phyloP scores from a whole-genome alignment of 495 filamentous ascomycete genomes.

The Aspergillus indologenus region DNA sequence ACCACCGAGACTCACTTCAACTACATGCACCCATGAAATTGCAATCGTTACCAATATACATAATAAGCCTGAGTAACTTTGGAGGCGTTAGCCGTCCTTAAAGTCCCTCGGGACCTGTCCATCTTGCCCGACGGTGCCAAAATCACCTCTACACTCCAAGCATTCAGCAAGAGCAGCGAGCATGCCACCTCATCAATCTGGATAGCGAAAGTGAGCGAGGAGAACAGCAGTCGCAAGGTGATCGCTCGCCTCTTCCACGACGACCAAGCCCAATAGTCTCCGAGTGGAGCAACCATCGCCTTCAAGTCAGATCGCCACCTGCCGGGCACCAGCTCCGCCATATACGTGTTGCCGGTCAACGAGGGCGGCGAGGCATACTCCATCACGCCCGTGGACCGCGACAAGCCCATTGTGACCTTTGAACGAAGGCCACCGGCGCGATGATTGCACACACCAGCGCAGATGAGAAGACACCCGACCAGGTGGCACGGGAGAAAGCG shows the following conservation, averaged over 20 bases:
- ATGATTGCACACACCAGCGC: conserved; percentile 19
- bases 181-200: conserved; percentile 21
- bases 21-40: too few relatives aligned
- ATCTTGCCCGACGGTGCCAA: too few relatives aligned
- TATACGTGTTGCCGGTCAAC: conserved; percentile 20
- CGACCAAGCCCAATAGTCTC: conserved; percentile 19
- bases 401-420: conserved; percentile 14
- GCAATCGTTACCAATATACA: too few relatives aligned
- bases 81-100: too few relatives aligned
- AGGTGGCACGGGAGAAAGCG: background rate
- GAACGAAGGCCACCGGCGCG: conserved; percentile 17
- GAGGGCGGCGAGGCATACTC: conserved; percentile 21
- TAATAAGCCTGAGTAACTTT: too few relatives aligned
- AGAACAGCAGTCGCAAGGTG: conserved; percentile 22
- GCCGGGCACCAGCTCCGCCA: conserved; percentile 13
- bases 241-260: conserved; percentile 25
- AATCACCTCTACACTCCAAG: too few relatives aligned
- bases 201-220: conserved; percentile 19
- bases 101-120: too few relatives aligned
- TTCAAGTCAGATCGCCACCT: conserved; percentile 24
- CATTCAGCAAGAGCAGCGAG: background rate
- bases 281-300: conserved; percentile 21
- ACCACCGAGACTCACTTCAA: too few relatives aligned
- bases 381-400: conserved; percentile 8
- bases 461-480: conserved; percentile 4